A percentile compares a stretch with the other conserved stretches of the same genome.
Evolutionary conservation across 1,139 yeast species (phyloP).

Genomic region (Lodderomyces margitis): DNA sequence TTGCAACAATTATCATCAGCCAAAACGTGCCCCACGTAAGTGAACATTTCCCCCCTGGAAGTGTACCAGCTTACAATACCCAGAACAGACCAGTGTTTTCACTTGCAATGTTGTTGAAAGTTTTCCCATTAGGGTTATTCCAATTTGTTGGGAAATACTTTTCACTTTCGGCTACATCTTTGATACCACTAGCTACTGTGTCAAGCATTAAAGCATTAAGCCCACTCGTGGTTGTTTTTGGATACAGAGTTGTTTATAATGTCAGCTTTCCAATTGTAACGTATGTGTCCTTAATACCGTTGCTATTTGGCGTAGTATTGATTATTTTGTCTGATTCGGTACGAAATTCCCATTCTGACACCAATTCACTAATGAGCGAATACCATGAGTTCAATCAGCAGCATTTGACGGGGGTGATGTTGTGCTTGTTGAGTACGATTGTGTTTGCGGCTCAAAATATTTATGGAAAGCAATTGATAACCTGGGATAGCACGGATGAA

Average conservation of each 20-base stretch:
- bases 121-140: conserved; percentile 39
- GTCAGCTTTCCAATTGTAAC: conserved; percentile 35
- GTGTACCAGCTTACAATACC: conserved; percentile 25
- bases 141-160: conserved; percentile 39
- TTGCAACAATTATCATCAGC: conserved; percentile 21
- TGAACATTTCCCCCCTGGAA: conserved; percentile 29
- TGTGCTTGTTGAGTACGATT: conserved; percentile 30
- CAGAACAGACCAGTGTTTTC: conserved; percentile 22
- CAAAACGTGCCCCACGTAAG: conserved; percentile 21
- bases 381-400: conserved; percentile 17
- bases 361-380: conserved; percentile 15
- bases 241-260: conserved; percentile 33
- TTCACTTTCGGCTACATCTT: conserved; percentile 38
- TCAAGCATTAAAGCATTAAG: conserved; percentile 42
- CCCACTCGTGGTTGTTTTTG: conserved; percentile 36
- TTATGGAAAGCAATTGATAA: conserved; percentile 41
- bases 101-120: conserved; percentile 23
- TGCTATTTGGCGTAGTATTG: conserved; percentile 37
- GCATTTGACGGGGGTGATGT: conserved; percentile 30
- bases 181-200: conserved; percentile 39
- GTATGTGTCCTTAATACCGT: conserved; percentile 36
- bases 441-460: conserved; percentile 43
- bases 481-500: conserved; percentile 26
- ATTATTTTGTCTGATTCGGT: conserved; percentile 32
- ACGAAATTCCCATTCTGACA: conserved; percentile 8